A percentile compares a stretch with the other conserved stretches of the same genome.
Evolutionary conservation across 805 yeast species (phyloP).

Genomic region (Starmerella gropengiesseri): DNA sequence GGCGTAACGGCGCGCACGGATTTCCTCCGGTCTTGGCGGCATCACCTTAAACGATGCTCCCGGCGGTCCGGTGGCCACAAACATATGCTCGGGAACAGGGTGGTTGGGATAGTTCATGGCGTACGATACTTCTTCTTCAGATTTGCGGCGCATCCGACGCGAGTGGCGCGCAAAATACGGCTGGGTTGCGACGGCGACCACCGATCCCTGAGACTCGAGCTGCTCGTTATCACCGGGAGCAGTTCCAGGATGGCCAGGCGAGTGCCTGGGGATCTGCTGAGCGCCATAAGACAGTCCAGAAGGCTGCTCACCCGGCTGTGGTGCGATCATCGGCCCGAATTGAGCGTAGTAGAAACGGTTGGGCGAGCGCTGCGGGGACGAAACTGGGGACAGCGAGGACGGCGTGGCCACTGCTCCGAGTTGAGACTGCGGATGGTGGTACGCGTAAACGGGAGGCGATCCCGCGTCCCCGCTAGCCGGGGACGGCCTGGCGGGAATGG

Average conservation of each 20-base stretch:
- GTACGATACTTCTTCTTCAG: slow-evolving; percentile 12
- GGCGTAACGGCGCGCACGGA: slow-evolving; percentile 38
- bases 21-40: slow-evolving; percentile 19
- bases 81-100: slow-evolving; percentile 19
- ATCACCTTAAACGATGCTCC: slow-evolving; percentile 4
- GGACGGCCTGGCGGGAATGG: background rate
- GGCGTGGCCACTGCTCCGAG: background rate
- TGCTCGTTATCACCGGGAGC: background rate
- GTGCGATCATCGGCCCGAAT: background rate
- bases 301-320: too few relatives aligned
- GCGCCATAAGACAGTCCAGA: too few relatives aligned
- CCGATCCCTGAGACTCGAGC: background rate
- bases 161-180: slow-evolving; percentile 3
- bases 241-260: background rate
- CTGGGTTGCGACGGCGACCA: too few relatives aligned
- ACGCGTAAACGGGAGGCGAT: background rate
- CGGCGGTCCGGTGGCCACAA: slow-evolving; percentile 14
- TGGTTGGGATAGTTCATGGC: slow-evolving; percentile 27
- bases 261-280: too few relatives aligned
- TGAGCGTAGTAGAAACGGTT: background rate
- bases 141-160: slow-evolving; percentile 1
- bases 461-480: background rate
- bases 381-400: background rate
- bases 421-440: background rate
- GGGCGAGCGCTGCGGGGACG: background rate